These are phyloP conservation scores for Pisolithus thermaeus DNA, from an alignment of 1,284 basidiomycete species.

Conservation along the genomic window DNA sequence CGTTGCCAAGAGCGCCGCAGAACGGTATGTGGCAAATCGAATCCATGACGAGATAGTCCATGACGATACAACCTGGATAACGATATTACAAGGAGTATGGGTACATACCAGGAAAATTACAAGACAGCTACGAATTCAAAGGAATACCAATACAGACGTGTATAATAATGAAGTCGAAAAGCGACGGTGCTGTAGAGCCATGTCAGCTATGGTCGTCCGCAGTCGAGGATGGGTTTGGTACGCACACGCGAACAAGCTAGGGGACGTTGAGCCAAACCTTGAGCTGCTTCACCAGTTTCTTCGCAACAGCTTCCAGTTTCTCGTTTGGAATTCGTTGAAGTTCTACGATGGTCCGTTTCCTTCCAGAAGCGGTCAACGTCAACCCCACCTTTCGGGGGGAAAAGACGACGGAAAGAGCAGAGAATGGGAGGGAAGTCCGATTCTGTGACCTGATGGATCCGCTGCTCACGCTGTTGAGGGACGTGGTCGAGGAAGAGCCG, in stretches of 20 bases:
- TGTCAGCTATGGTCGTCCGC: not conserved
- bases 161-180: no score
- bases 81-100: no score
- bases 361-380: slow-evolving; percentile 33
- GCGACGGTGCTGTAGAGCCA: not conserved
- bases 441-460: slow-evolving; percentile 2
- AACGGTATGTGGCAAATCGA: no score
- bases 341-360: slow-evolving; percentile 55
- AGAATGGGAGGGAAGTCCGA: slow-evolving; percentile 44
- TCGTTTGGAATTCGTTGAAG: slow-evolving; percentile 49
- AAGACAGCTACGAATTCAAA: no score
- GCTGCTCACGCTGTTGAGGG: not conserved
- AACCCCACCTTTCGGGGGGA: slow-evolving; percentile 54
- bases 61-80: no score
- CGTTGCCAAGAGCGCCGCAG: no score
- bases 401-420: slow-evolving; percentile 49
- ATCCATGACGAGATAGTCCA: no score
- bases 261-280: slow-evolving; percentile 10
- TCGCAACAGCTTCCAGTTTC: slow-evolving; percentile 53
- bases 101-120: no score
- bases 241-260: not conserved
- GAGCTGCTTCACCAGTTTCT: slow-evolving; percentile 41
- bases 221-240: not conserved
- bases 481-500: slow-evolving; percentile 7
- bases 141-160: no score